Conservation (phyloP, 148 eudicot genomes). For the Diospyros kaki region DNA sequence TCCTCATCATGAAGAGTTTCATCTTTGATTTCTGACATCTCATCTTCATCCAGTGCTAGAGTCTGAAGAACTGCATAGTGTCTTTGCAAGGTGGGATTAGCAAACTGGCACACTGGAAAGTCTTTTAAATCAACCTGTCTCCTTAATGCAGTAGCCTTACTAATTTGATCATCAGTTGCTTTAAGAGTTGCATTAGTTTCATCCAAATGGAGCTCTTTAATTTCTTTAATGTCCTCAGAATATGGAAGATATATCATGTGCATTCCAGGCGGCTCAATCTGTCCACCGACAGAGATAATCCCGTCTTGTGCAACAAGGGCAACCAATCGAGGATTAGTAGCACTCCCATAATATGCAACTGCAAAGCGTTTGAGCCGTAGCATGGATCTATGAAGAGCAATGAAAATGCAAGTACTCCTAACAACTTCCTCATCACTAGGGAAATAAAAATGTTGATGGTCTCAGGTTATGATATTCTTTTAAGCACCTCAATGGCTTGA, state of each 20-base stretch:
- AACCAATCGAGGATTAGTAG: slow-evolving; percentile 72
- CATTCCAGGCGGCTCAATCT: slow-evolving; percentile 96
- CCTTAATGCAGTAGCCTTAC: slow-evolving; percentile 62
- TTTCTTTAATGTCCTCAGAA: slow-evolving; percentile 80
- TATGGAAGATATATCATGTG: slow-evolving; percentile 96
- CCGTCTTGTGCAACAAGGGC: slow-evolving; percentile 97
- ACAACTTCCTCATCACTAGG: slow-evolving; percentile 94
- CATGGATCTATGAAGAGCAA: slow-evolving; percentile 92
- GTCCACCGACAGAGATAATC: slow-evolving; percentile 59
- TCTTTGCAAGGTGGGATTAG: slow-evolving; percentile 97
- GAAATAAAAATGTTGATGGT: slow-evolving; percentile 82
- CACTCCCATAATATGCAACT: slow-evolving; percentile 73
- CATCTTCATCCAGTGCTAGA: slow-evolving; percentile 90
- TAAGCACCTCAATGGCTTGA: slow-evolving; percentile 84
- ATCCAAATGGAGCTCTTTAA: slow-evolving; percentile 77
- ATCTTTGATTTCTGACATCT: slow-evolving; percentile 81
- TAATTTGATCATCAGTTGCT: slow-evolving; percentile 73
- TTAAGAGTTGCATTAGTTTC: slow-evolving; percentile 33
- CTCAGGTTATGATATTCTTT: slow-evolving; percentile 89
- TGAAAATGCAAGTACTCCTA: slow-evolving; percentile 77
- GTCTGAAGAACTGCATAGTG: slow-evolving; percentile 94
- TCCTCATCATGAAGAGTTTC: slow-evolving; percentile 97
- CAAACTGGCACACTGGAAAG: slow-evolving; percentile 88
- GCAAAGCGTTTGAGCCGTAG: slow-evolving; percentile 75
- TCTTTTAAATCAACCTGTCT: slow-evolving; percentile 74